Evolutionary conservation across 768 basidiomycete species (phyloP).

Genomic region (Clavulina sp.): DNA sequence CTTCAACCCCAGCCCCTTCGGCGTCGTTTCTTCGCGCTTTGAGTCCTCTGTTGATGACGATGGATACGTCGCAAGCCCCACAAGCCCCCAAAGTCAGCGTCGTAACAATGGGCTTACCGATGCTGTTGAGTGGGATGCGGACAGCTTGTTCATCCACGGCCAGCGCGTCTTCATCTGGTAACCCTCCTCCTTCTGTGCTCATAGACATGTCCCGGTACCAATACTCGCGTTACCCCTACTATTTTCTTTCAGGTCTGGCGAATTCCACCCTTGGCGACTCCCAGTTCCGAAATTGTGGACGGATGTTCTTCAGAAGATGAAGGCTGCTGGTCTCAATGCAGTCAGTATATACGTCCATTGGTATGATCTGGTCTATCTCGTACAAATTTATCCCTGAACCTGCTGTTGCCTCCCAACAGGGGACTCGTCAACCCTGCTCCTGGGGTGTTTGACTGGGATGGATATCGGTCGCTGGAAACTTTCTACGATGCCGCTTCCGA

Average conservation of each 20-base stretch:
- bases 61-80: too few species aligned
- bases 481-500: conserved; percentile 57
- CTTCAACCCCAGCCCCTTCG: too few species aligned
- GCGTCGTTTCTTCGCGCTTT: too few species aligned
- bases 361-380: conserved; percentile 4
- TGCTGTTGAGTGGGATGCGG: conserved; percentile 39
- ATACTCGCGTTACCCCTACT: background rate
- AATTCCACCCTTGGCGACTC: conserved; percentile 69
- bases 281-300: conserved; percentile 68
- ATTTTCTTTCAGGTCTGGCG: conserved; percentile 37
- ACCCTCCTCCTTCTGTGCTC: too few species aligned
- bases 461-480: conserved; percentile 49
- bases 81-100: too few species aligned
- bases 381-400: background rate
- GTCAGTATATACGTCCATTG: conserved; percentile 63
- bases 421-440: conserved; percentile 57
- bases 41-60: too few species aligned
- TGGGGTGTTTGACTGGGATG: conserved; percentile 54
- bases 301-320: conserved; percentile 65
- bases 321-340: conserved; percentile 64
- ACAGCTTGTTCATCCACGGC: conserved; percentile 48
- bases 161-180: conserved; percentile 60
- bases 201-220: conserved; percentile 9
- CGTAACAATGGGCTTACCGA: background rate
- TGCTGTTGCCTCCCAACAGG: conserved; percentile 21